These are phyloP conservation scores for Hymenoscyphus linearis DNA, from an alignment of 2,329 filamentous ascomycete genomes.

Conservation along the genomic window DNA sequence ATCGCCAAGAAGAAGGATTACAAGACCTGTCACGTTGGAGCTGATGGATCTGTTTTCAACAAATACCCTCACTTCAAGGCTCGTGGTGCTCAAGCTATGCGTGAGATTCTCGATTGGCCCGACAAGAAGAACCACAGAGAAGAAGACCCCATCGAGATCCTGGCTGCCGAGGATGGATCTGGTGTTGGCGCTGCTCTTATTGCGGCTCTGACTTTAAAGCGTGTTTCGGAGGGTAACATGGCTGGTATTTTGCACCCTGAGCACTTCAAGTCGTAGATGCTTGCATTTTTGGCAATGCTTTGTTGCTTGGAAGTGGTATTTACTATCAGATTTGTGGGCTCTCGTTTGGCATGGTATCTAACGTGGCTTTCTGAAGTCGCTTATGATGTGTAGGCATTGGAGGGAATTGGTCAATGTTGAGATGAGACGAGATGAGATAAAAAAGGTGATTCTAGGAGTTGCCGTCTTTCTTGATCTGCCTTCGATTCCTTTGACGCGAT, in stretches of 20 bases:
- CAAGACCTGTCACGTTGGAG: conserved; percentile 84
- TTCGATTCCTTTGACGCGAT: neutral
- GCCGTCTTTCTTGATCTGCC: neutral
- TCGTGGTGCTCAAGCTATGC: conserved; percentile 79
- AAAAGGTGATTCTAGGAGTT: neutral
- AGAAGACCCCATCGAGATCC: conserved; percentile 80
- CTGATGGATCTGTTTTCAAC: conserved; percentile 97
- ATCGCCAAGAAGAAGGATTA: conserved; percentile 97
- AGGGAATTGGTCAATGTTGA: neutral
- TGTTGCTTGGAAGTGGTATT: neutral
- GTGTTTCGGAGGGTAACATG: conserved; percentile 57
- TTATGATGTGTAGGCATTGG: neutral
- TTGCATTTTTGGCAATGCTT: neutral
- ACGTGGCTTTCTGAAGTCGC: neutral
- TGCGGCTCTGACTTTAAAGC: conserved; percentile 65
- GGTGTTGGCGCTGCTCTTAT: conserved; percentile 97
- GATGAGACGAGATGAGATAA: neutral
- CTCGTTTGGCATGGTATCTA: neutral
- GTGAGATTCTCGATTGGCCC: conserved; percentile 94
- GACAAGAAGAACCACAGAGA: conserved; percentile 62
- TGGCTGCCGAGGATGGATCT: conserved; percentile 89
- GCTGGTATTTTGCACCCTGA: conserved; percentile 61
- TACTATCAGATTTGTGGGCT: neutral
- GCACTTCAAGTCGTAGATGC: conserved; percentile 38
- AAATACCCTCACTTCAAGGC: conserved; percentile 99